Conservation (phyloP, 164 flowering plant species). For the Vitis labrusca region DNA sequence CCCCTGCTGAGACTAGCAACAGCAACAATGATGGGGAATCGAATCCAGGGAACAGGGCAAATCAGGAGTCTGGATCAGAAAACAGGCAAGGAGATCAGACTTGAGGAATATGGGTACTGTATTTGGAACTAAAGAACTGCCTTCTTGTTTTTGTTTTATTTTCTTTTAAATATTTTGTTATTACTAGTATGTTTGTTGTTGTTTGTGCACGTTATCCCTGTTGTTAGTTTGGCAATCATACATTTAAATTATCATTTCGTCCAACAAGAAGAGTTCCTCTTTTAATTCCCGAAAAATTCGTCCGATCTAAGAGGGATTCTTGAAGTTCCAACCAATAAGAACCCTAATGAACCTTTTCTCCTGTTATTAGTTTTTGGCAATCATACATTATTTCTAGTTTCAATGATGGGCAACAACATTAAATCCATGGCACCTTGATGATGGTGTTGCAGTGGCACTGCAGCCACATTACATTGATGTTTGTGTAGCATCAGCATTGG, state of each 20-base stretch:
- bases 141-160: not conserved
- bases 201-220: not conserved
- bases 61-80: constrained; percentile 32
- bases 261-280: too few species aligned
- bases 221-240: too few species aligned
- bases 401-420: not conserved
- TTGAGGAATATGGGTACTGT: constrained; percentile 31
- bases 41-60: constrained; percentile 23
- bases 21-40: constrained; percentile 25
- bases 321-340: too few species aligned
- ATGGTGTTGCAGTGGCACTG: not conserved
- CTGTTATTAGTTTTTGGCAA: not conserved
- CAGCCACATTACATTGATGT: too few species aligned
- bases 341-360: not conserved
- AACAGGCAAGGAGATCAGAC: constrained; percentile 56
- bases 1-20: constrained; percentile 47
- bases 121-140: not conserved
- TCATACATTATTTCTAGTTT: not conserved
- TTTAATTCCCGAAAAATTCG: too few species aligned
- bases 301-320: too few species aligned
- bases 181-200: not conserved
- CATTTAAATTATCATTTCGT: too few species aligned
- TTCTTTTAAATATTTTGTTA: too few species aligned
- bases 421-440: not conserved
- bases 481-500: too few species aligned